Evolutionary conservation across 805 yeast species (phyloP), one percentile per base, ranked within the genome.

Genomic region (Yamadazyma paraphyllophila): DNA sequence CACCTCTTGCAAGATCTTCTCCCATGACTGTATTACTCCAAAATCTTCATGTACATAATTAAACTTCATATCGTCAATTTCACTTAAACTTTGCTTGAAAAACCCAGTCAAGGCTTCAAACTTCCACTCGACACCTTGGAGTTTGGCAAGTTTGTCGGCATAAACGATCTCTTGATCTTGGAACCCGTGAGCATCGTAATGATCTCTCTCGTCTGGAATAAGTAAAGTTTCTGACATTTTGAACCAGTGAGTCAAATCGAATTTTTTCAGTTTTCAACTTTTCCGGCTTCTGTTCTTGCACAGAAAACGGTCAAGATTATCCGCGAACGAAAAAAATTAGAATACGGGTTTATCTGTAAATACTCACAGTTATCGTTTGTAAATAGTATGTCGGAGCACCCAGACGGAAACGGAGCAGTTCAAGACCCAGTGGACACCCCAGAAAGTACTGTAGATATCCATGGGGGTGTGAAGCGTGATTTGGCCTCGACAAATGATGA

Each of bases 101-200:
- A 76, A 72, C 0, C 81, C 82, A 0, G 56, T 60, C 4, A 76
- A 78, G 9, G 65, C 64, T 49, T 69, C 74, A 52, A 77, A 77
- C 9, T 50, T 51, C 78, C 79, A 77, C 2, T 71, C 69, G 36
- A 57, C 12, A 16, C 27, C 58, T 13, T 37, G 39, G 9, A 36
- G 15, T 9, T 46, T 15, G 16, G 39, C 48, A 4, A 45, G 16
- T 11, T 40, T 26, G 4, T 39, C 31, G n/a, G 36, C 38, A 40
- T 59, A 61, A 8, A 51, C 39, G 10, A 34, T 17, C 39, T 59
- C 58, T 6, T 51, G 54, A 14, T 56, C 59, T 4, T 36, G 30
- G 10, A 57, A 57, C 2, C 58, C 67, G 44, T 66, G 61, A 8
- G 72, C 71, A 49, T 68, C 74, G 8, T 45, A 48, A 36, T 52